Evolutionary conservation across 306 rosid genomes (phyloP).

Genomic region (Corylus avellana): DNA sequence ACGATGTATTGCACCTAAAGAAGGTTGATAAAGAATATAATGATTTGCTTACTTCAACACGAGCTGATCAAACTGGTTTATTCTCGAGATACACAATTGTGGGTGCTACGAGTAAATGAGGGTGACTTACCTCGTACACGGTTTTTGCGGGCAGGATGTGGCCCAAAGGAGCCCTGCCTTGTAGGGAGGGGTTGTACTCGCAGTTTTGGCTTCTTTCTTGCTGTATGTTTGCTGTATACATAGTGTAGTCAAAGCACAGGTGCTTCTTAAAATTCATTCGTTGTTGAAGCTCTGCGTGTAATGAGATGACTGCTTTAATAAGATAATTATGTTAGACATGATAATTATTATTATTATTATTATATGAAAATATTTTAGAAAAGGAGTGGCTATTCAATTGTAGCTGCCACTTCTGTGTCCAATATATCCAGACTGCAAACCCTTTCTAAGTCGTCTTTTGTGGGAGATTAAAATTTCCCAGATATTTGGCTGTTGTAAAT

Average conservation of each 20-base stretch:
- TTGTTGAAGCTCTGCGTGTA: constrained; percentile 17
- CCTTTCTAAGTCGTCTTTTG: background rate
- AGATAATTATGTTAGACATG: background rate
- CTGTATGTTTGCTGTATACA: constrained; percentile 28
- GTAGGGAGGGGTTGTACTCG: constrained; percentile 14
- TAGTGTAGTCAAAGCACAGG: constrained; percentile 33
- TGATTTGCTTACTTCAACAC: constrained; percentile 27
- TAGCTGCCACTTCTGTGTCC: background rate
- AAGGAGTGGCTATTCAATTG: background rate
- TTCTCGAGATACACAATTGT: constrained; percentile 20
- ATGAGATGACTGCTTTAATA: background rate
- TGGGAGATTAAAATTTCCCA: background rate
- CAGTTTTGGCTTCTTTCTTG: background rate
- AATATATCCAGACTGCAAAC: background rate
- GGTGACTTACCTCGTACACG: background rate
- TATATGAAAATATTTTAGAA: background rate
- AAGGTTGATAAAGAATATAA: constrained; percentile 33
- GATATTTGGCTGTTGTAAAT: background rate
- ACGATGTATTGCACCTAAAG: constrained; percentile 33
- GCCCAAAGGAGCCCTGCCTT: too few species aligned
- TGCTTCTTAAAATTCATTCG: constrained; percentile 25
- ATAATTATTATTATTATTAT: background rate
- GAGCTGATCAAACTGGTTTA: constrained; percentile 34
- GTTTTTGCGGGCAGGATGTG: too few species aligned
- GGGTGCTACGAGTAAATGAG: constrained; percentile 27